These are phyloP conservation scores for Amauroascus verrucosus DNA, from an alignment of 2,329 filamentous ascomycete genomes.

Conservation along the genomic window DNA sequence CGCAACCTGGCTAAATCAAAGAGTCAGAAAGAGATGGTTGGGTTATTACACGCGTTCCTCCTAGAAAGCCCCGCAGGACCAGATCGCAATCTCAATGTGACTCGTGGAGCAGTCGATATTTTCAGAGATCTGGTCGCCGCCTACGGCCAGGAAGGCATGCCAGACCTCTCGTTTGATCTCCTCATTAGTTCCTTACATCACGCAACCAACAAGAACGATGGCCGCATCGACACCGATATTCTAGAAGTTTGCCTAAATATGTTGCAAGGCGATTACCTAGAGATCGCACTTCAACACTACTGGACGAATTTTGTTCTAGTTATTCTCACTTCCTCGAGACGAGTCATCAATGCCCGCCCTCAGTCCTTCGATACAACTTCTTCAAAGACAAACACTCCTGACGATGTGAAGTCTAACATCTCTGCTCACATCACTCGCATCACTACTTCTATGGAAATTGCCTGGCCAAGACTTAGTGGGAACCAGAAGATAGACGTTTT, in stretches of 20 bases:
- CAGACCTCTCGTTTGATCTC: slow-evolving; percentile 28
- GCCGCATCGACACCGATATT: slow-evolving; percentile 32
- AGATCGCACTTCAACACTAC: slow-evolving; percentile 22
- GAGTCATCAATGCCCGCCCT: slow-evolving; percentile 21
- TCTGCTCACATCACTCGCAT: slow-evolving; percentile 31
- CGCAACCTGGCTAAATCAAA: slow-evolving; percentile 34
- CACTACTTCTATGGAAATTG: slow-evolving; percentile 27
- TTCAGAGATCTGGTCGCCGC: slow-evolving; percentile 34
- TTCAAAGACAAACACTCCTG: slow-evolving; percentile 23
- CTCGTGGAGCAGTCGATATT: slow-evolving; percentile 33
- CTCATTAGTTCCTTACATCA: slow-evolving; percentile 29
- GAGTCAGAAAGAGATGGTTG: slow-evolving; percentile 31
- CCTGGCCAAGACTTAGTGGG: slow-evolving; percentile 30
- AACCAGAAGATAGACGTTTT: slow-evolving; percentile 30
- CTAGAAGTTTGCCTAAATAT: slow-evolving; percentile 33
- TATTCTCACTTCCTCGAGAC: slow-evolving; percentile 29
- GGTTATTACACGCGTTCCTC: slow-evolving; percentile 30
- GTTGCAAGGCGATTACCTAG: slow-evolving; percentile 30
- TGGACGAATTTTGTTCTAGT: slow-evolving; percentile 26
- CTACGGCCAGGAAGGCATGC: slow-evolving; percentile 32
- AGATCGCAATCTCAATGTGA: slow-evolving; percentile 32
- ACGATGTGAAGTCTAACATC: slow-evolving; percentile 31
- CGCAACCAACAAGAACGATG: slow-evolving; percentile 30
- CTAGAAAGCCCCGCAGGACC: slow-evolving; percentile 26
- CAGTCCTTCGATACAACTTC: slow-evolving; percentile 17